Base-by-base conservation (phyloP, 495 filamentous ascomycete species). In the Durotheca rogersii region DNA sequence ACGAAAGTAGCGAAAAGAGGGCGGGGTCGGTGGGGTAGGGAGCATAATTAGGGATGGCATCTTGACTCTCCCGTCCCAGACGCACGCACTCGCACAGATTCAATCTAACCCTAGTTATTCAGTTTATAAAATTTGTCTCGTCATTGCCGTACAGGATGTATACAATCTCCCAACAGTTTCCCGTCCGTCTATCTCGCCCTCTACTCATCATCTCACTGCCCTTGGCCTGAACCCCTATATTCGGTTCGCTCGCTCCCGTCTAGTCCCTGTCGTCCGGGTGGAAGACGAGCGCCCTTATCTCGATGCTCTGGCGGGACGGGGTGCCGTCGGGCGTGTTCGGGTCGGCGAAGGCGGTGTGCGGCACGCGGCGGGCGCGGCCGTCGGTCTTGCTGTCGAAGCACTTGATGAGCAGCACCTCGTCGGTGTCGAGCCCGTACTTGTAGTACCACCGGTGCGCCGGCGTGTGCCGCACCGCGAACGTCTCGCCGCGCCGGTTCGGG, bases 401-500 rank as follows among this genome's bases (percentile, higher is more conserved):
- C 68, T 87, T 87, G 65, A 88, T 85, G 39, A 88, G 54, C 18
- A 80, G 70, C 7, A 84, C 81, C 69, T 86, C 69, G 38, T 80
- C 69, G 4, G 84, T 80, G 15, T 72, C 72, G 59, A 85, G 76
- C 1, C 82, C 86, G 39, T 79, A 83, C 80, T 86, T 86, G 67
- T 93, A 95, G 62, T 80, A 81, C 88, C 89, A 95, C 57, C 74
- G 68, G 67, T 89, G 82, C 0, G 43, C 54, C 7, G 69, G 56
- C 45, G 79, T 78, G 25, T 78, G 76, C 47, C 73, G 72, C 21
- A 94, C 87, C 0, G 71, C 74, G 34, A 82, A 82, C 2, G 87
- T 92, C 74, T 89, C 87, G 7, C 89, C 89, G 18, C 70, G 80
- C 5, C 84, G 79, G 41, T 83, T 66, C 2, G 88, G 85, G 67